phyloP scores from a whole-genome alignment of 208 protist species.

The Leishmania braziliensis region DNA sequence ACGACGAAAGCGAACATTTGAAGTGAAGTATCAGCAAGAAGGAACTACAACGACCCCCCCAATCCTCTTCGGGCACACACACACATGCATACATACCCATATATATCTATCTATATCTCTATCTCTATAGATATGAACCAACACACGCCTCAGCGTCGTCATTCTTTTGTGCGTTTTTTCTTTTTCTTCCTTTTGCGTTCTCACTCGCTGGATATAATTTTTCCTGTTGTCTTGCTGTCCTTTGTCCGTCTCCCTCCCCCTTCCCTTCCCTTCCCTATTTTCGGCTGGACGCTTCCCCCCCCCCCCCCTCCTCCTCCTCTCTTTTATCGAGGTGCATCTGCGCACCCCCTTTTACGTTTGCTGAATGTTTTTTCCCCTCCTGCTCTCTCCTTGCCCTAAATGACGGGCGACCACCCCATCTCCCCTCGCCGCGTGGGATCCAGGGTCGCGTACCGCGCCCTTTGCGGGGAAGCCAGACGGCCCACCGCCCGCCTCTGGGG shows the following conservation, averaged over 20 bases:
- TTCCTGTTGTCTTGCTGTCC: not conserved
- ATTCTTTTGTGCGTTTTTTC: too few species aligned
- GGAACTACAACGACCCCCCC: not conserved
- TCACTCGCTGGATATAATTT: too few species aligned
- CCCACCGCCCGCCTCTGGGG: too few species aligned
- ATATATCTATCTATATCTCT: not conserved
- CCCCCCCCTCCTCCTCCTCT: not conserved
- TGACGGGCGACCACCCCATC: too few species aligned
- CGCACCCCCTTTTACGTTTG: not conserved
- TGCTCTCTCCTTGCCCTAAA: not conserved
- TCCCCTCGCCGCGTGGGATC: too few species aligned
- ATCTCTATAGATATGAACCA: not conserved
- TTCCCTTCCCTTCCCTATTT: not conserved
- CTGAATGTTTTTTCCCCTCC: constrained; percentile 11
- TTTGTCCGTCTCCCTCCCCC: not conserved
- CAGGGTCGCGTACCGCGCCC: too few species aligned
- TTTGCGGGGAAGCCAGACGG: too few species aligned
- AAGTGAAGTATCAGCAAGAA: not conserved
- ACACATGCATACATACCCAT: not conserved
- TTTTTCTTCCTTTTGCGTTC: too few species aligned
- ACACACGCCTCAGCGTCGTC: too few species aligned
- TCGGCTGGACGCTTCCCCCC: not conserved
- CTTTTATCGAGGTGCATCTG: not conserved
- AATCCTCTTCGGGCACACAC: not conserved
- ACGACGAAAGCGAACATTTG: not conserved